These are phyloP conservation scores for Fusarium sterilihyphosum DNA, from an alignment of 2,329 filamentous ascomycete species.

Conservation along the genomic window DNA sequence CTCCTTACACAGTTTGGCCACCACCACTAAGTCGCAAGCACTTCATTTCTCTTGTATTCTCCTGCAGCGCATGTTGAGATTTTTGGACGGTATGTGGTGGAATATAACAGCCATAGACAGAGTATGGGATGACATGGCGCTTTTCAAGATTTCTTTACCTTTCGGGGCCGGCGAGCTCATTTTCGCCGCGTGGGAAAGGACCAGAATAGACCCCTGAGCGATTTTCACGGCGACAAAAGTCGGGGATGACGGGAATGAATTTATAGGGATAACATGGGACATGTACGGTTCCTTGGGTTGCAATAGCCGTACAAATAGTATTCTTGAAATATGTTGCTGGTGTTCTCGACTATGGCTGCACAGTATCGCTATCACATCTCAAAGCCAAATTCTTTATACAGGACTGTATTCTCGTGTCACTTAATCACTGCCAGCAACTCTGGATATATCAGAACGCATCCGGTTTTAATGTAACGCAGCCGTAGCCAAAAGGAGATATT, in stretches of 20 bases:
- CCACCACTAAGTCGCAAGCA: constrained; percentile 62
- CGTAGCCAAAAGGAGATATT: background rate
- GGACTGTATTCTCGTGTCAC: background rate
- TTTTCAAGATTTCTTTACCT: constrained; percentile 16
- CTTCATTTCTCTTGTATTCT: constrained; percentile 4
- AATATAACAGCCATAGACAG: constrained; percentile 14
- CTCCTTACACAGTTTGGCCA: constrained; percentile 82
- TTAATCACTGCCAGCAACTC: background rate
- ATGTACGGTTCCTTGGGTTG: constrained; percentile 27
- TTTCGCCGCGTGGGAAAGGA: constrained; percentile 18
- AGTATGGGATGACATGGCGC: constrained; percentile 24
- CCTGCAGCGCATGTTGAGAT: constrained; percentile 15
- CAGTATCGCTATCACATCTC: background rate
- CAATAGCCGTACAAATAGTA: constrained; percentile 14
- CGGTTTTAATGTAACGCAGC: background rate
- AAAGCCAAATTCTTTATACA: background rate
- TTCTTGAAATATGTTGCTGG: constrained; percentile 2
- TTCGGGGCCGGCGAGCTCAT: constrained; percentile 38
- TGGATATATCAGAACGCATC: background rate
- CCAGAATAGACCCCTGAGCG: constrained; percentile 28
- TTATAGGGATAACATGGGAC: constrained; percentile 7
- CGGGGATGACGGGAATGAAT: constrained; percentile 1
- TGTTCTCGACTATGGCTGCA: background rate
- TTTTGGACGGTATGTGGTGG: constrained; percentile 1
- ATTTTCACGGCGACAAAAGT: constrained; percentile 9